These are phyloP conservation scores for Yamadazyma sp. DNA, from an alignment of 1,139 yeast genomes.

Conservation along the genomic window DNA sequence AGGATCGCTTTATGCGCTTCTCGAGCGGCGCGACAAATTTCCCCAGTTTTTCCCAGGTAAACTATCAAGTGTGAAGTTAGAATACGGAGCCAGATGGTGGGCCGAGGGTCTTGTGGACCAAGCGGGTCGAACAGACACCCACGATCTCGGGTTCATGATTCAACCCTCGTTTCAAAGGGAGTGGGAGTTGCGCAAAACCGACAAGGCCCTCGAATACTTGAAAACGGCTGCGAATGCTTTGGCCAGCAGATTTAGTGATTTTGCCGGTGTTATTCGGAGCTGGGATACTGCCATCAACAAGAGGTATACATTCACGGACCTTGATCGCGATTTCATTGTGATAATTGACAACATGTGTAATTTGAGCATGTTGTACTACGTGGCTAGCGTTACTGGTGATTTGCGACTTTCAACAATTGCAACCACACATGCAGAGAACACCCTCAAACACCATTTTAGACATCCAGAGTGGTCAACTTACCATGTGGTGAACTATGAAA, in stretches of 20 bases:
- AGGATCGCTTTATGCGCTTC: slow-evolving; percentile 20
- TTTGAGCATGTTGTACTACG: slow-evolving; percentile 24
- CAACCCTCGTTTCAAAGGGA: slow-evolving; percentile 24
- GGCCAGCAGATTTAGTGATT: slow-evolving; percentile 20
- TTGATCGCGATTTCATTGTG: slow-evolving; percentile 21
- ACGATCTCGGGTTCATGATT: slow-evolving; percentile 26
- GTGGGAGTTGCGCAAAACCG: slow-evolving; percentile 14
- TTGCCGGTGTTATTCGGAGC: slow-evolving; percentile 22
- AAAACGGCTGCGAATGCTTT: slow-evolving; percentile 24
- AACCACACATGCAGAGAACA: slow-evolving; percentile 25
- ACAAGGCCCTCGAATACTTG: slow-evolving; percentile 17
- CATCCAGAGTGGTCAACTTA: slow-evolving; percentile 22
- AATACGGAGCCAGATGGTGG: slow-evolving; percentile 22
- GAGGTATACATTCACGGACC: slow-evolving; percentile 14
- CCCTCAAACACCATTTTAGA: slow-evolving; percentile 24
- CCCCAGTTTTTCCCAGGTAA: slow-evolving; percentile 12
- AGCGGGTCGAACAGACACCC: slow-evolving; percentile 23
- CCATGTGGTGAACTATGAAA: slow-evolving; percentile 24
- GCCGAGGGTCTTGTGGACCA: slow-evolving; percentile 17
- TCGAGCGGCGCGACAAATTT: slow-evolving; percentile 18
- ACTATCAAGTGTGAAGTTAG: slow-evolving; percentile 16
- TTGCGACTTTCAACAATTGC: slow-evolving; percentile 22
- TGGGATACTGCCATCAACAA: slow-evolving; percentile 22
- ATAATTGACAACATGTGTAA: slow-evolving; percentile 32
- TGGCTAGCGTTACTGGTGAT: slow-evolving; percentile 24